Percentiles rank a stretch among this genome's conserved stretches.
These are phyloP conservation scores for Phytophthora pluvialis DNA, from an alignment of 352 stramenopile species.

Conservation along the genomic window DNA sequence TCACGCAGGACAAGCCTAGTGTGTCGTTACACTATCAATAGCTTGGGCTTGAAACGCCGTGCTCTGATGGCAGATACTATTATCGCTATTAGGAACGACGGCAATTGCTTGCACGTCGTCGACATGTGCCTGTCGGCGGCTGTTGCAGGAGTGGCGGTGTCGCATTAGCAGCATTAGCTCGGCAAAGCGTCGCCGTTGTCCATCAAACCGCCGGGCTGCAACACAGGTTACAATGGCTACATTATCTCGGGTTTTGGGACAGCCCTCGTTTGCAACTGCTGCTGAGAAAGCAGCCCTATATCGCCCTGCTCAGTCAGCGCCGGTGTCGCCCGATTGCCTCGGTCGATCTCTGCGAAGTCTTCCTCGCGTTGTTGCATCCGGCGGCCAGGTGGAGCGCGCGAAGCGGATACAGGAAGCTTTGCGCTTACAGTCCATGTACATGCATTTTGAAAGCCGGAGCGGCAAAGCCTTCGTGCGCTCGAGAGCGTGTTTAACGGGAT, in stretches of 20 bases:
- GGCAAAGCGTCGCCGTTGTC: not conserved
- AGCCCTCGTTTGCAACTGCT: too few species aligned
- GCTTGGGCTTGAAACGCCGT: too few species aligned
- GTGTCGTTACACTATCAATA: too few species aligned
- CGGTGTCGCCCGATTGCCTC: constrained; percentile 3
- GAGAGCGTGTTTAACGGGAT: constrained; percentile 19
- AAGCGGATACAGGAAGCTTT: not conserved
- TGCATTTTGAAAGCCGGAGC: constrained; percentile 10
- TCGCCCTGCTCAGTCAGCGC: not conserved
- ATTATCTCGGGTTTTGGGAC: not conserved
- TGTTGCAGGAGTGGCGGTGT: not conserved
- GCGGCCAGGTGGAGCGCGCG: not conserved
- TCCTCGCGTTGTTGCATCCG: constrained; percentile 11
- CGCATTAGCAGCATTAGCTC: constrained; percentile 1
- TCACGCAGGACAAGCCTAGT: too few species aligned
- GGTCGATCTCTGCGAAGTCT: constrained; percentile 3
- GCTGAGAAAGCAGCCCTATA: constrained; percentile 2
- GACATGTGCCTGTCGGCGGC: constrained; percentile 1
- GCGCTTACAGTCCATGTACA: not conserved
- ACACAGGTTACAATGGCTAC: not conserved
- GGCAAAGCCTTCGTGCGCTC: constrained; percentile 29
- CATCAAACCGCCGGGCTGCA: not conserved
- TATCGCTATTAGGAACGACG: too few species aligned
- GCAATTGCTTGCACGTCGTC: not conserved
- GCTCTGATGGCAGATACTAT: too few species aligned